Conservation (phyloP, 352 stramenopile genomes). For the Globisporangium cylindrosporum region DNA sequence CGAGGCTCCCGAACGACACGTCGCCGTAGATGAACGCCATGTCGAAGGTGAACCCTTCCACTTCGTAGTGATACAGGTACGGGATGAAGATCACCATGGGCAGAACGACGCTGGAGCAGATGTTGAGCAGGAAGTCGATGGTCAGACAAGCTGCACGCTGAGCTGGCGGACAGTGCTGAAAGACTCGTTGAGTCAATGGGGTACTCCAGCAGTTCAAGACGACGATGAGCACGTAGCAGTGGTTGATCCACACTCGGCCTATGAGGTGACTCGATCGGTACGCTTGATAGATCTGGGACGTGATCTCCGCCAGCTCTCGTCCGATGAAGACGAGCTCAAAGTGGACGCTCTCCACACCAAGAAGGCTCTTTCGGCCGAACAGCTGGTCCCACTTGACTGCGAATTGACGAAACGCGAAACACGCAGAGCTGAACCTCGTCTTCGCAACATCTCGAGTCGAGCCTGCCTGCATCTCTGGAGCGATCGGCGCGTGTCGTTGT, state of each 20-base stretch:
- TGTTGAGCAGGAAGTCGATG: constrained; percentile 21
- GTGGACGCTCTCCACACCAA: not conserved
- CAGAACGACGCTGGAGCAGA: constrained; percentile 23
- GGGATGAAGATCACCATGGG: constrained; percentile 34
- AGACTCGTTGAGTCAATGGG: constrained; percentile 13
- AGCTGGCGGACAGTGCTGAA: not conserved
- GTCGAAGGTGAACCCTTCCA: constrained; percentile 30
- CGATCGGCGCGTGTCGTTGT: not conserved
- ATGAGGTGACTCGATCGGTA: constrained; percentile 19
- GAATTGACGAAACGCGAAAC: not conserved
- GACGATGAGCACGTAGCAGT: constrained; percentile 19
- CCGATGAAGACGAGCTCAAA: not conserved
- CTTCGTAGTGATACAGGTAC: constrained; percentile 29
- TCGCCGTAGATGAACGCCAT: constrained; percentile 37
- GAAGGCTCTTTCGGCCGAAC: not conserved
- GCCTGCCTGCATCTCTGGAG: not conserved
- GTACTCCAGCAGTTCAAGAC: constrained; percentile 26
- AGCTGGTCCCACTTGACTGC: not conserved
- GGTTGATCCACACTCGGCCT: constrained; percentile 18
- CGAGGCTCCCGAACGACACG: constrained; percentile 35
- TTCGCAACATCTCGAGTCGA: not conserved
- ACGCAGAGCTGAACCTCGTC: not conserved
- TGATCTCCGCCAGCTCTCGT: constrained; percentile 6
- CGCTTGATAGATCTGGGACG: constrained; percentile 13
- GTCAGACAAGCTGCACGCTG: constrained; percentile 9